phyloP scores from a whole-genome alignment of 2,329 filamentous ascomycete species.

The Aspergillus sp. region DNA sequence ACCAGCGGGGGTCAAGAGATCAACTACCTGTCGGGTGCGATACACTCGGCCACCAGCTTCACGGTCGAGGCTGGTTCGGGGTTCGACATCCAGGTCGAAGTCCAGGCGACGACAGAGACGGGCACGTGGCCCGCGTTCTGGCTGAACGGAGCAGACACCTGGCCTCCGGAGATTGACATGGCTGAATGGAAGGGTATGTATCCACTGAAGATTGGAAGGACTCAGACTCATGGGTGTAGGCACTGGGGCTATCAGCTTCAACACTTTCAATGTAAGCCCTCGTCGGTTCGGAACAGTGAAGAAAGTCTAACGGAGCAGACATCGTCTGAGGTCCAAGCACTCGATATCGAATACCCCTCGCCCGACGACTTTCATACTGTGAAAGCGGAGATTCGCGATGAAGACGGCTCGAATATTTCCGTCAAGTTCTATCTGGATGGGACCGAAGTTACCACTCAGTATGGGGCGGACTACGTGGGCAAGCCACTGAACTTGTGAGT shows the following conservation, averaged over 20 bases:
- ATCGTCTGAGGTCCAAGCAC: conserved; percentile 46
- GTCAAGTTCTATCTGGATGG: conserved; percentile 58
- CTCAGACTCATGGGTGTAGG: conserved; percentile 1
- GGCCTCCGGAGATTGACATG: conserved; percentile 62
- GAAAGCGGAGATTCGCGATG: conserved; percentile 51
- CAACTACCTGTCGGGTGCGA: conserved; percentile 53
- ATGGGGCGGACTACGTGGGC: conserved; percentile 51
- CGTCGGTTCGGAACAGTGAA: background rate
- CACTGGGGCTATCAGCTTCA: conserved; percentile 33
- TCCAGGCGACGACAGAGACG: conserved; percentile 37
- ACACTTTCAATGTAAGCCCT: conserved; percentile 19
- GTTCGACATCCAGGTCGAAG: conserved; percentile 39
- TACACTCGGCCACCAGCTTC: conserved; percentile 45
- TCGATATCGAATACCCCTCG: conserved; percentile 50
- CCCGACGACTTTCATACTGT: conserved; percentile 52
- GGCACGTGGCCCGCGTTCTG: conserved; percentile 61
- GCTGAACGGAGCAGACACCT: conserved; percentile 54
- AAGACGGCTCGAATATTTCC: conserved; percentile 53
- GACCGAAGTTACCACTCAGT: conserved; percentile 49
- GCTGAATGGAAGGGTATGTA: conserved; percentile 58
- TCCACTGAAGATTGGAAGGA: background rate
- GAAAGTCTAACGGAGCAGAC: conserved; percentile 22
- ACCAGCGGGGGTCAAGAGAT: conserved; percentile 37
- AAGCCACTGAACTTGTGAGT: conserved; percentile 38
- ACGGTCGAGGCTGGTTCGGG: conserved; percentile 39